These are phyloP conservation scores for Xylariaceae sp. DNA, from an alignment of 2,329 filamentous ascomycete species.

Conservation along the genomic window DNA sequence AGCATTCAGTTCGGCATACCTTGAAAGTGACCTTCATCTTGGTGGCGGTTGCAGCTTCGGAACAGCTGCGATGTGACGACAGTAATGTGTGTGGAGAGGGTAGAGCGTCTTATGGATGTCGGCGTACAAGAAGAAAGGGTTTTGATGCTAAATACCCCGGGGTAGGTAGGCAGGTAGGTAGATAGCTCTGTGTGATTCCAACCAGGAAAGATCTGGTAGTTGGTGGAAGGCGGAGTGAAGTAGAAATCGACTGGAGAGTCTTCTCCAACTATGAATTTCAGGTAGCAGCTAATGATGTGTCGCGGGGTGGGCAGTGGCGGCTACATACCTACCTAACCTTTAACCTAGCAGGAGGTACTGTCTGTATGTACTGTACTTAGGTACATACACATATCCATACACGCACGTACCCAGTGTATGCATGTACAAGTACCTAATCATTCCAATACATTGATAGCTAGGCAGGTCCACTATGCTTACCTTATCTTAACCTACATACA, in stretches of 20 bases:
- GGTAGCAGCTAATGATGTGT: slow-evolving; percentile 33
- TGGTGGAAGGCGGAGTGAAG: slow-evolving; percentile 20
- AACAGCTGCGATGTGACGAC: slow-evolving; percentile 20
- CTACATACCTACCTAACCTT: no score
- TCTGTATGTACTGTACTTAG: not conserved
- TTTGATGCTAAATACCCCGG: slow-evolving; percentile 5
- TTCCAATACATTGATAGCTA: no score
- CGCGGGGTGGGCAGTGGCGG: slow-evolving; percentile 15
- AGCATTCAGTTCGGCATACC: slow-evolving; percentile 44
- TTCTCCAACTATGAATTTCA: slow-evolving; percentile 25
- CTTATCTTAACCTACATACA: no score
- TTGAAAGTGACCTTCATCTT: slow-evolving; percentile 72
- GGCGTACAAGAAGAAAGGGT: not conserved
- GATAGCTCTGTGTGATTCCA: not conserved
- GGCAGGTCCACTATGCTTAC: no score
- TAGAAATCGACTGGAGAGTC: slow-evolving; percentile 11
- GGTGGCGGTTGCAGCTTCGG: slow-evolving; percentile 36
- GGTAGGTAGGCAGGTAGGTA: not conserved
- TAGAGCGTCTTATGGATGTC: slow-evolving; percentile 7
- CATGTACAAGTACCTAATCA: no score
- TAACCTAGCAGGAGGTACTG: slow-evolving; percentile 6
- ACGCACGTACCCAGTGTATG: not conserved
- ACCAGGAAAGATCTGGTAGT: not conserved
- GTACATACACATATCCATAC: no score
- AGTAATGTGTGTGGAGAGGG: slow-evolving; percentile 14